Evolutionary conservation across 169 alveolate species (phyloP).

Genomic region (Cryptosporidium sp.): DNA sequence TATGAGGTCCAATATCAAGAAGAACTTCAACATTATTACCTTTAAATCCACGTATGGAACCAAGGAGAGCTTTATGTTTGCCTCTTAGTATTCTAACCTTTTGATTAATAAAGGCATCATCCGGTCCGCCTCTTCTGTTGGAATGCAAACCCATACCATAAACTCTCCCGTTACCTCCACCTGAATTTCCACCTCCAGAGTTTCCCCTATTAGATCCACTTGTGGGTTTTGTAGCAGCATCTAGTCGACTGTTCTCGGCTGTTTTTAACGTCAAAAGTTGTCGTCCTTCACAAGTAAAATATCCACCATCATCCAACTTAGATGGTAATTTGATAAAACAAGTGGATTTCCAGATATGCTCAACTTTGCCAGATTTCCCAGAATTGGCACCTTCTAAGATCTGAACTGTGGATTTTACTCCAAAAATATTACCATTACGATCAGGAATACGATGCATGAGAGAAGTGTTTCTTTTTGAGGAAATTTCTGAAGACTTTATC

Average conservation of each 20-base stretch:
- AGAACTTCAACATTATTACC: constrained; percentile 66
- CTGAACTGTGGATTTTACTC: constrained; percentile 64
- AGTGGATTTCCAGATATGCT: constrained; percentile 72
- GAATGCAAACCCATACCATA: constrained; percentile 58
- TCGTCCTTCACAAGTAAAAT: constrained; percentile 53
- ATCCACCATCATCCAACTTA: constrained; percentile 65
- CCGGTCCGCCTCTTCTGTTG: constrained; percentile 62
- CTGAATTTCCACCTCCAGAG: background rate
- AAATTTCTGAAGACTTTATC: constrained; percentile 65
- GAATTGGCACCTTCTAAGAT: constrained; percentile 37
- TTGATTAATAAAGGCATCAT: constrained; percentile 44
- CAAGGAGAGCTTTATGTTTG: constrained; percentile 57
- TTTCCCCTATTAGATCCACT: background rate
- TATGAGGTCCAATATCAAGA: constrained; percentile 70
- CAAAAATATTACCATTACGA: constrained; percentile 53
- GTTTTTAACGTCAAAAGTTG: constrained; percentile 32
- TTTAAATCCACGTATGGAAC: constrained; percentile 63
- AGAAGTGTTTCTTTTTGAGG: constrained; percentile 66
- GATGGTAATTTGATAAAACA: constrained; percentile 62
- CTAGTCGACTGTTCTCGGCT: constrained; percentile 3
- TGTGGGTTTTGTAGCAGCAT: background rate
- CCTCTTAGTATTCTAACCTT: constrained; percentile 55
- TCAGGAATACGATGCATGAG: constrained; percentile 60
- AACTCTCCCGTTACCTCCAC: constrained; percentile 13
- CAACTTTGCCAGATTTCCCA: constrained; percentile 69